Evolutionary conservation across 2,329 filamentous ascomycete genomes (phyloP).

Genomic region (Fusarium sp.): DNA sequence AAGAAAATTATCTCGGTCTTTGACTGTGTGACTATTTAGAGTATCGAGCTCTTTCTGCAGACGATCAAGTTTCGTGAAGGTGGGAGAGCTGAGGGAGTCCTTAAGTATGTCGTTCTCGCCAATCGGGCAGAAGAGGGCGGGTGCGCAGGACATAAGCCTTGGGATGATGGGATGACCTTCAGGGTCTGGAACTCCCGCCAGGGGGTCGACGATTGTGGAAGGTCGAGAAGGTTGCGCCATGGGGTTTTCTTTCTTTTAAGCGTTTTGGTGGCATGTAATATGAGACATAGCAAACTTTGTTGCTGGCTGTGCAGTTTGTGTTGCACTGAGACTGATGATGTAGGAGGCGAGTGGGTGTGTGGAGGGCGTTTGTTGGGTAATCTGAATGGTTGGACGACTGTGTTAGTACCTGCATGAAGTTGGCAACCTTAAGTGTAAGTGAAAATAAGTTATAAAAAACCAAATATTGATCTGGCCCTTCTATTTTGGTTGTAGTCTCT

Average conservation of each 20-base stretch:
- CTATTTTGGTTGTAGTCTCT: too few relatives aligned
- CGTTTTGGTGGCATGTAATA: background rate
- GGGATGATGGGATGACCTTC: constrained; percentile 30
- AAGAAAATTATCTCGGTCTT: constrained; percentile 50
- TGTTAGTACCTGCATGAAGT: constrained; percentile 24
- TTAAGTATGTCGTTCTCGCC: constrained; percentile 8
- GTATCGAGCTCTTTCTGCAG: constrained; percentile 39
- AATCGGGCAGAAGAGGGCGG: constrained; percentile 52
- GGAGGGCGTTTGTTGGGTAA: background rate
- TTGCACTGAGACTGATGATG: constrained; percentile 15
- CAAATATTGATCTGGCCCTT: background rate
- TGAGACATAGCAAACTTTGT: constrained; percentile 1
- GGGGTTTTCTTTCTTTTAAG: background rate
- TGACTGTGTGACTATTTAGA: constrained; percentile 45
- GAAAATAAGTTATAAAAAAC: background rate
- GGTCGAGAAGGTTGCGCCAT: constrained; percentile 30
- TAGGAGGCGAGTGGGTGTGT: constrained; percentile 4
- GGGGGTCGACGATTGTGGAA: background rate
- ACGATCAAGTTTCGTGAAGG: constrained; percentile 27
- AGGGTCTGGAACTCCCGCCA: constrained; percentile 20
- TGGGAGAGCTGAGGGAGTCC: constrained; percentile 3
- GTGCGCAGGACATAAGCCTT: constrained; percentile 5
- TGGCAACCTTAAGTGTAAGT: background rate
- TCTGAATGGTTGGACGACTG: background rate
- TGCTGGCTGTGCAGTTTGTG: constrained; percentile 12